These are phyloP conservation scores for Dictyostelium intermedium DNA, from an alignment of 78 protist species.

Conservation along the genomic window DNA sequence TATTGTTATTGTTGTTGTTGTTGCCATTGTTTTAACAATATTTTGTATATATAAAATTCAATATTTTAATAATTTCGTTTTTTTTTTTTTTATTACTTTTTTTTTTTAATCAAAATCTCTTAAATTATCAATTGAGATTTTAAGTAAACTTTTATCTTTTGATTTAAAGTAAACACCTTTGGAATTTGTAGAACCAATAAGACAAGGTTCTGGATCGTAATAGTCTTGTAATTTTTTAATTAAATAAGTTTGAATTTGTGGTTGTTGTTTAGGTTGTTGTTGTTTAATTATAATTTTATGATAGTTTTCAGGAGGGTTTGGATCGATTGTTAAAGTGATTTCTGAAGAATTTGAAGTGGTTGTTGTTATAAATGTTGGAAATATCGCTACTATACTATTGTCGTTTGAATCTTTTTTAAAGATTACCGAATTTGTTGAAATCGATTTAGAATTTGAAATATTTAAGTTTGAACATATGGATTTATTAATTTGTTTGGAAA, in stretches of 20 bases:
- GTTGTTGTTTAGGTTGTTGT: background rate
- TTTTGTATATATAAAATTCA: background rate
- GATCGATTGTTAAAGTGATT: background rate
- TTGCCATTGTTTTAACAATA: no score
- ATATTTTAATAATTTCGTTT: background rate
- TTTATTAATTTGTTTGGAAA: background rate
- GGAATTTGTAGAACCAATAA: background rate
- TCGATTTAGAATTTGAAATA: background rate
- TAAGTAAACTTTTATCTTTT: background rate
- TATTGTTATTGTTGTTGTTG: no score
- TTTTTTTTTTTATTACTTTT: background rate
- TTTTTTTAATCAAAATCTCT: background rate
- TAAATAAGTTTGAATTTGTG: background rate
- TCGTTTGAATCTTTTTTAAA: background rate
- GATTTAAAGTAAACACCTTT: background rate
- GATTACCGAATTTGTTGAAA: background rate
- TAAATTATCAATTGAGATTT: background rate
- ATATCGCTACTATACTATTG: background rate
- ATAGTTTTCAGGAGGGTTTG: background rate
- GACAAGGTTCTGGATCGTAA: background rate
- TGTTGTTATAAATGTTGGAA: background rate
- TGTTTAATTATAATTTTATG: background rate
- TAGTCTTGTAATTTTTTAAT: background rate
- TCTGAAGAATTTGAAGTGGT: background rate
- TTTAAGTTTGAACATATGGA: background rate